Evolutionary conservation across 177 flowering plant genomes (phyloP), one percentile per base, ranked within the genome.

Genomic region (Tripterygium wilfordii): DNA sequence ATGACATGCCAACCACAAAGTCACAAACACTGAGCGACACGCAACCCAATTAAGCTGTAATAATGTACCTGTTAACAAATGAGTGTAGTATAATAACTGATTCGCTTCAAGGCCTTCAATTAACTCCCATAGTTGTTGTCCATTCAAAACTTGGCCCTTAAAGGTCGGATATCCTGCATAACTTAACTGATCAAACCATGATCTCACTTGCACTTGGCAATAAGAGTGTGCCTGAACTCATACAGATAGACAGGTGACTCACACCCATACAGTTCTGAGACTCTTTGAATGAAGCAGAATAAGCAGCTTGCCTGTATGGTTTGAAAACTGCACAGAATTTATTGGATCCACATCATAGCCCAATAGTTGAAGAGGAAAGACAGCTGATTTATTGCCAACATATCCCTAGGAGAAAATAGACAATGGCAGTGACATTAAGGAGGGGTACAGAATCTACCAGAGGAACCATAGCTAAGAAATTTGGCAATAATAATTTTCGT

Each of bases 311-410:
- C 98, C 98, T 78, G 99, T 92, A 73, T 92, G 97, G 59, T 89
- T 92, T 54, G 99, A 92, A 75, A 92, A 92, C 67, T 92, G 99
- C 20, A 92, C 99, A 12, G 99, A 92, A 71, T 86, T 79, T 59
- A 92, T 87, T 17, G 96, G 97, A 68, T 92, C 99, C 49, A 92
- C 99, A 68, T 92, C 99, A 55, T 71, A 89, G 27, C 99, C 99
- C 49, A 92, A 72, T 43, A 92, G 70, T 60, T 92, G 99, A 40
- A 92, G 88, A 50, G 99, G 97, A 63, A 92, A 92, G 44, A 92
- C 95, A 46, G 99, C 96, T 54, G 99, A 80, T 68, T 92, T 92
- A 69, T 92, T 92, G 58, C 99, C 99, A 44, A 92, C 99, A 64
- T 92, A 89, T 47, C 99, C 99, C 99, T 92, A 45, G 24, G 35